Evolutionary conservation across 2,329 filamentous ascomycete genomes (phyloP).

Genomic region (Neurospora crassa): DNA sequence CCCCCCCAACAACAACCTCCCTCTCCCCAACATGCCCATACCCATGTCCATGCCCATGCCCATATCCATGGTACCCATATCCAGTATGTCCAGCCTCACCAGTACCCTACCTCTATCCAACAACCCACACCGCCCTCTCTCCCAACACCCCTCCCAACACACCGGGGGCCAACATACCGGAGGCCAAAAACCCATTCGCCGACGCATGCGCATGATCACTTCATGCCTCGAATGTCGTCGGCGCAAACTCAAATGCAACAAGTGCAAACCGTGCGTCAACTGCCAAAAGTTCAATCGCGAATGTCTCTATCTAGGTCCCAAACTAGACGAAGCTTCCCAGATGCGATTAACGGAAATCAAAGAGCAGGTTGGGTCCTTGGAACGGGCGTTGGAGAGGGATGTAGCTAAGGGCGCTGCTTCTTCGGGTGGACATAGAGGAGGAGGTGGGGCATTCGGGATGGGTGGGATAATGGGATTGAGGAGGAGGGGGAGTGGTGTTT

Average conservation of each 20-base stretch:
- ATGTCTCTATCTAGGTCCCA: conserved; percentile 55
- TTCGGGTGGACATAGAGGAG: conserved; percentile 4
- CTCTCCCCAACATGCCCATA: background rate
- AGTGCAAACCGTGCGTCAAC: conserved; percentile 60
- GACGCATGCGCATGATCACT: conserved; percentile 57
- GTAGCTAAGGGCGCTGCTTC: conserved; percentile 36
- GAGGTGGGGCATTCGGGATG: background rate
- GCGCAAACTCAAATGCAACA: conserved; percentile 72
- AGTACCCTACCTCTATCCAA: background rate
- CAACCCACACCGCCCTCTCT: background rate
- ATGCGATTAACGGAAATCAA: conserved; percentile 67
- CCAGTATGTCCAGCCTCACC: background rate
- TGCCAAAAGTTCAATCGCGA: conserved; percentile 45
- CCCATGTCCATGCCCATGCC: background rate
- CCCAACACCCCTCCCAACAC: background rate
- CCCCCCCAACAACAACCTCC: background rate
- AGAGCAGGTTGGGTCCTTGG: conserved; percentile 65
- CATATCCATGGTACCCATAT: too few relatives aligned
- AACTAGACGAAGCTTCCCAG: conserved; percentile 60
- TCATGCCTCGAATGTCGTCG: conserved; percentile 63
- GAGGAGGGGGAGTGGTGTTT: conserved; percentile 21
- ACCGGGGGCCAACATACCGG: too few relatives aligned
- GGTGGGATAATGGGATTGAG: conserved; percentile 12
- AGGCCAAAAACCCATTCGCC: conserved; percentile 35
- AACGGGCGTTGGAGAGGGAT: conserved; percentile 60